Conservation (phyloP, 2,329 filamentous ascomycete genomes). For the Berkeleyomyces basicola region DNA sequence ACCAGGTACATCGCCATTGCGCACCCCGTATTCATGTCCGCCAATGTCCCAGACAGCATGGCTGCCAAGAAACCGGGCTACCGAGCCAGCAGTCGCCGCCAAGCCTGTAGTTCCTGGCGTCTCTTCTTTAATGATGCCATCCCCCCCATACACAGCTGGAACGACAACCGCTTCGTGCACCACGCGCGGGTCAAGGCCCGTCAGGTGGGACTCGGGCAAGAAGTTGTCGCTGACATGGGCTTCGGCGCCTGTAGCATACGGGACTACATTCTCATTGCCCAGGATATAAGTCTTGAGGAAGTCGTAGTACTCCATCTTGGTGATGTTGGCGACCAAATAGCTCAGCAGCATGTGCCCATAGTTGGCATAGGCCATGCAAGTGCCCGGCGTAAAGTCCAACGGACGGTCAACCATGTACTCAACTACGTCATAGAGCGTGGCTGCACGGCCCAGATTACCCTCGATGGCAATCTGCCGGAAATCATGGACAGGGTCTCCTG, state of each 20-base stretch:
- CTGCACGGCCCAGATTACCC: constrained; percentile 8
- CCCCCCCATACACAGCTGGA: constrained; percentile 8
- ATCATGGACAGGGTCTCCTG: constrained; percentile 8
- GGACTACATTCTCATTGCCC: constrained; percentile 10
- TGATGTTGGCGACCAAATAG: constrained; percentile 14
- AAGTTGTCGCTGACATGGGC: constrained; percentile 12
- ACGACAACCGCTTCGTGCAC: background rate
- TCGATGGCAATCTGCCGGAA: constrained; percentile 11
- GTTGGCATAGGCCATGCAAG: constrained; percentile 12
- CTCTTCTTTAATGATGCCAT: constrained; percentile 15
- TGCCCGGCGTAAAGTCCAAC: constrained; percentile 11
- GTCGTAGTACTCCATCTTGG: constrained; percentile 8
- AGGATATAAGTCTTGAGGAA: constrained; percentile 11
- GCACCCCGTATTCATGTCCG: background rate
- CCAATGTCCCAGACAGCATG: constrained; percentile 12
- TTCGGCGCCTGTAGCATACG: constrained; percentile 13
- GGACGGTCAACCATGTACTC: constrained; percentile 13
- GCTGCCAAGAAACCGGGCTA: constrained; percentile 13
- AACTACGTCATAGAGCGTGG: constrained; percentile 14
- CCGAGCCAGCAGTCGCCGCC: constrained; percentile 10
- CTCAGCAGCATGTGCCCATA: constrained; percentile 15
- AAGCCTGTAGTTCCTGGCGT: constrained; percentile 8
- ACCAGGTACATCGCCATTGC: background rate
- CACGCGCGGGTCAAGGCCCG: constrained; percentile 10
- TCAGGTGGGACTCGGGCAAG: constrained; percentile 12